These are phyloP conservation scores for Penicillium aurantiogriseum DNA, from an alignment of 2,329 filamentous ascomycete genomes.

Conservation along the genomic window DNA sequence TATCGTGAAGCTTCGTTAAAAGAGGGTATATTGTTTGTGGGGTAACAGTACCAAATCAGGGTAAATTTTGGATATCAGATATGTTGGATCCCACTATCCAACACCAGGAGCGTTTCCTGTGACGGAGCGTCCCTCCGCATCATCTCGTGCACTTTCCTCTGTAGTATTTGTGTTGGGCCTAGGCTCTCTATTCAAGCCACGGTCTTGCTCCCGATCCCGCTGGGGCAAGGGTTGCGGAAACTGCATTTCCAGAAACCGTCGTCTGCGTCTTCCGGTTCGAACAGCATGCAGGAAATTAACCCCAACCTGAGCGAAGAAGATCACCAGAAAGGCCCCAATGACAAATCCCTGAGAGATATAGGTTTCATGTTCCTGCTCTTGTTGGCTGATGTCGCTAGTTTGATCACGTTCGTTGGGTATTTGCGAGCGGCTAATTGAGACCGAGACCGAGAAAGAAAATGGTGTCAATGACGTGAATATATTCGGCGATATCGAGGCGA, in stretches of 20 bases:
- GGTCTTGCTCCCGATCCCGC: slow-evolving; percentile 5
- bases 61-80: background rate
- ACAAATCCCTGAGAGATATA: slow-evolving; percentile 36
- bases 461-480: slow-evolving; percentile 35
- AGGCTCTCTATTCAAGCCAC: background rate
- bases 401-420: slow-evolving; percentile 3
- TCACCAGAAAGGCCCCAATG: slow-evolving; percentile 31
- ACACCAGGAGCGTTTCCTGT: background rate
- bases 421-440: slow-evolving; percentile 30
- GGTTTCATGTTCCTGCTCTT: slow-evolving; percentile 15
- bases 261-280: slow-evolving; percentile 24
- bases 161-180: background rate
- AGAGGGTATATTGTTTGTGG: background rate
- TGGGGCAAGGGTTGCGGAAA: slow-evolving; percentile 25
- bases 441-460: slow-evolving; percentile 38
- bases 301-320: slow-evolving; percentile 33
- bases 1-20: background rate
- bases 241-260: slow-evolving; percentile 22
- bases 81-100: slow-evolving; percentile 2
- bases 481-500: slow-evolving; percentile 25
- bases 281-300: slow-evolving; percentile 30
- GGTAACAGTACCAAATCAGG: background rate
- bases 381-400: background rate
- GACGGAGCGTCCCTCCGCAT: slow-evolving; percentile 1
- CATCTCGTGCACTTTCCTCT: slow-evolving; percentile 1